These are phyloP conservation scores for Dactylis glomerata DNA, from an alignment of 176 grass and related monocot species.

Conservation along the genomic window DNA sequence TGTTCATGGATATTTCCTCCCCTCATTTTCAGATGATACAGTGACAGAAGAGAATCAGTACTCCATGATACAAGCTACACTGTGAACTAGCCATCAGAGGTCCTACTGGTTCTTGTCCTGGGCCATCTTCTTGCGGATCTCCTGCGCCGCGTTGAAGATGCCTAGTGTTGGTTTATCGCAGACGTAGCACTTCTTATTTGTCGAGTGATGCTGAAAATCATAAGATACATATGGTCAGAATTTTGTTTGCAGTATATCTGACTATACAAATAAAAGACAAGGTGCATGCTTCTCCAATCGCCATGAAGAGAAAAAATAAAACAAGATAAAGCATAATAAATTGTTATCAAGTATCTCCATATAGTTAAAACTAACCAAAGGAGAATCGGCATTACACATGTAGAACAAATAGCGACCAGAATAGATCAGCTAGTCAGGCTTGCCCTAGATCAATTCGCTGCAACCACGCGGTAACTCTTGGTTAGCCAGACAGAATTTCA, in stretches of 20 bases:
- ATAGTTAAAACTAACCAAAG: background rate
- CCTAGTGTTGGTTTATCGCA: conserved; percentile 84
- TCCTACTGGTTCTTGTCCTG: conserved; percentile 55
- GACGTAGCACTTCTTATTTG: conserved; percentile 88
- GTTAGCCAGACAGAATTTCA: background rate
- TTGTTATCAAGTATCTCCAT: background rate
- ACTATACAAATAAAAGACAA: background rate
- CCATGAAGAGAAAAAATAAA: background rate
- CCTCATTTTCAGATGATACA: background rate
- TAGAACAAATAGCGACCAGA: background rate
- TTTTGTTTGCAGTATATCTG: background rate
- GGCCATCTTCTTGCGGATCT: conserved; percentile 79
- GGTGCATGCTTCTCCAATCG: background rate
- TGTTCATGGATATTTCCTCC: background rate
- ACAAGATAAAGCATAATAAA: background rate
- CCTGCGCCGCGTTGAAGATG: conserved; percentile 81
- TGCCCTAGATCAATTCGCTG: too few species aligned
- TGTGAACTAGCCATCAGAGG: background rate
- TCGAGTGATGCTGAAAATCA: conserved; percentile 75
- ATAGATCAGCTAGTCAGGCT: too few species aligned
- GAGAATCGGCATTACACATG: background rate
- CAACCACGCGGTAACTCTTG: background rate
- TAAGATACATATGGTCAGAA: background rate
- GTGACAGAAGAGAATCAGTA: background rate
- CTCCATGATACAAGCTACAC: background rate